Evolutionary conservation across 345 rosid genomes (phyloP).

Genomic region (Hevea brasiliensis): DNA sequence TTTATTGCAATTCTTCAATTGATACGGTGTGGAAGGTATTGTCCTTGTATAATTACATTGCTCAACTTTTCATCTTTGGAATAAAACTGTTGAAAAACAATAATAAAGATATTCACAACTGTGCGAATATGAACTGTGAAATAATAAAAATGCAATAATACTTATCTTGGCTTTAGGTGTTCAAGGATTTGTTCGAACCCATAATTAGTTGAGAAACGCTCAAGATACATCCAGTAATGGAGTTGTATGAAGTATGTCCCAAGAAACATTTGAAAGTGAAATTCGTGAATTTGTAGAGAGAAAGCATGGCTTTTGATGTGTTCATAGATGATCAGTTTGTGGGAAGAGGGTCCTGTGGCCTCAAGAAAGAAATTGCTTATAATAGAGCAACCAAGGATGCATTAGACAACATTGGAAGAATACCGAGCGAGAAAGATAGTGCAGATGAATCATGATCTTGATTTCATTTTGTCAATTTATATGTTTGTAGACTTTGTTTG

Average conservation of each 20-base stretch:
- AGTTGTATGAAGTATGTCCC: conserved; percentile 57
- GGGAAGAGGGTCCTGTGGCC: conserved; percentile 38
- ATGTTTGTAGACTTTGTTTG: not conserved
- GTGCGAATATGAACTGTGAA: too few relatives aligned
- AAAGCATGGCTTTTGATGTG: conserved; percentile 33
- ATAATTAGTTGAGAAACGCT: conserved; percentile 42
- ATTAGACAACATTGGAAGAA: conserved; percentile 34
- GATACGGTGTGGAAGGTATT: conserved; percentile 62
- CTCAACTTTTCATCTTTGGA: not conserved
- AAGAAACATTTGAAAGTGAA: conserved; percentile 46
- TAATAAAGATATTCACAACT: too few relatives aligned
- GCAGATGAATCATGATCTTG: not conserved
- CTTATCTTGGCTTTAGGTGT: conserved; percentile 33
- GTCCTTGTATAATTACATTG: not conserved
- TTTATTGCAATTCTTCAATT: conserved; percentile 35
- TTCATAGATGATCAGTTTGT: conserved; percentile 35
- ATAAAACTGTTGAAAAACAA: too few relatives aligned
- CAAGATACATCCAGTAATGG: conserved; percentile 42
- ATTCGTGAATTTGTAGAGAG: conserved; percentile 50
- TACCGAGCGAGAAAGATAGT: not conserved
- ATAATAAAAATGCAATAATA: not conserved
- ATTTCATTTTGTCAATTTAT: not conserved
- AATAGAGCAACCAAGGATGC: conserved; percentile 69
- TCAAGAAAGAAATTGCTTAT: conserved; percentile 54
- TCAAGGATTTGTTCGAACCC: conserved; percentile 55